Conservation (phyloP, 345 rosid species). For the Populus pruinosa region DNA sequence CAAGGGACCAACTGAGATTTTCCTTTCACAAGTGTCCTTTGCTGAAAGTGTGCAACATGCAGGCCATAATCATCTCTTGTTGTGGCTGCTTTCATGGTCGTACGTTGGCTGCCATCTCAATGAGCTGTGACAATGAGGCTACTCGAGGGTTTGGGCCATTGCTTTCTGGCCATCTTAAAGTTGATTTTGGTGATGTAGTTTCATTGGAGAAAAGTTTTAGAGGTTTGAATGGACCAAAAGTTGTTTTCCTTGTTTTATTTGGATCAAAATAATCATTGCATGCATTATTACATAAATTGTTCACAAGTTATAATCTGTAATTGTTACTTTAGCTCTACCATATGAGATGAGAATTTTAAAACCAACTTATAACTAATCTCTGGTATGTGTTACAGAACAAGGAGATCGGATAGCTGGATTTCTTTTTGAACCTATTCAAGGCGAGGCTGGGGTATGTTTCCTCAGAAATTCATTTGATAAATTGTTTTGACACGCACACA, state of each 20-base stretch:
- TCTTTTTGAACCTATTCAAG: constrained; percentile 97
- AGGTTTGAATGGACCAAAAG: constrained; percentile 40
- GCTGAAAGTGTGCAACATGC: constrained; percentile 18
- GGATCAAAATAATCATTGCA: background rate
- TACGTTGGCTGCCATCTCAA: constrained; percentile 84
- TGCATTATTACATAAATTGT: background rate
- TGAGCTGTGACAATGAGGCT: constrained; percentile 99
- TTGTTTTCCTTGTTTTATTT: background rate
- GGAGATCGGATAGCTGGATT: constrained; percentile 85
- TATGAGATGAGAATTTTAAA: background rate
- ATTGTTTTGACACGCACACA: background rate
- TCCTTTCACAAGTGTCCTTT: constrained; percentile 5
- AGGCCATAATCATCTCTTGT: constrained; percentile 91
- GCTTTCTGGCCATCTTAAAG: constrained; percentile 85
- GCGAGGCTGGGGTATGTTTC: constrained; percentile 92
- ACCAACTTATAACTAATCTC: background rate
- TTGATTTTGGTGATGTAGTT: constrained; percentile 79
- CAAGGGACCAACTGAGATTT: background rate
- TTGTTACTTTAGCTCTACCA: background rate
- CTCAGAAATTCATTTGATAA: background rate
- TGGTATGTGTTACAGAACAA: constrained; percentile 44
- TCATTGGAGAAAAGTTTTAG: constrained; percentile 69
- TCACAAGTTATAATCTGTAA: background rate
- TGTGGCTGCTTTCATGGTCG: constrained; percentile 99
- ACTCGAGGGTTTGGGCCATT: constrained; percentile 91